These are phyloP conservation scores for Penicillium sp. DNA, from an alignment of 2,329 filamentous ascomycete species.

Conservation along the genomic window DNA sequence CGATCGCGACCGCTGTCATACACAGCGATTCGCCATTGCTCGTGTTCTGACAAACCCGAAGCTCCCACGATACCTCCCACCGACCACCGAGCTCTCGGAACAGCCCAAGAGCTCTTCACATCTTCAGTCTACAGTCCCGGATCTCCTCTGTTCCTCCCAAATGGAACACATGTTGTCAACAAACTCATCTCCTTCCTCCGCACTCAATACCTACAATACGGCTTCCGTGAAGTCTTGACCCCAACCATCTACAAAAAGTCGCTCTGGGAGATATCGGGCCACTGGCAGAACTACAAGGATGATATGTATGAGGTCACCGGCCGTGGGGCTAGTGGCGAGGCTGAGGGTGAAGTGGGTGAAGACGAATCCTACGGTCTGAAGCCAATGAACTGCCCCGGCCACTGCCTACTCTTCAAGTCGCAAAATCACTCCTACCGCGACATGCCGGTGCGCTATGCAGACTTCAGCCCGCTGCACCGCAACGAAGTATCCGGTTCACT, in stretches of 20 bases:
- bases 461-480: constrained; percentile 82
- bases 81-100: constrained; percentile 53
- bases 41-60: constrained; percentile 25
- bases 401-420: constrained; percentile 78
- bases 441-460: constrained; percentile 77
- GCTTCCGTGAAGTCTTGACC: constrained; percentile 84
- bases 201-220: constrained; percentile 78
- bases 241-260: constrained; percentile 89
- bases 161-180: constrained; percentile 79
- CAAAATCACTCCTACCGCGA: constrained; percentile 73
- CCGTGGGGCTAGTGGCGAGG: constrained; percentile 48
- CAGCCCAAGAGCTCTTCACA: constrained; percentile 70
- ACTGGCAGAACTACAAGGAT: constrained; percentile 85
- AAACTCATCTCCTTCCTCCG: constrained; percentile 78
- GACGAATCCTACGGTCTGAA: constrained; percentile 79
- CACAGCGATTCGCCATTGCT: constrained; percentile 19
- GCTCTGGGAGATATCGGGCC: constrained; percentile 80
- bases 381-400: constrained; percentile 90
- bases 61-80: constrained; percentile 35
- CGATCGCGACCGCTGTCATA: constrained; percentile 20
- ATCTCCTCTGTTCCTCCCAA: constrained; percentile 79
- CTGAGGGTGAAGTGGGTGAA: constrained; percentile 50
- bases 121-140: constrained; percentile 78
- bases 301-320: constrained; percentile 82
- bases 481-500: constrained; percentile 82